A percentile compares a stretch with the other conserved stretches of the same genome.
Evolutionary conservation across 169 alveolate species (phyloP).

Genomic region (Theileria orientalis): DNA sequence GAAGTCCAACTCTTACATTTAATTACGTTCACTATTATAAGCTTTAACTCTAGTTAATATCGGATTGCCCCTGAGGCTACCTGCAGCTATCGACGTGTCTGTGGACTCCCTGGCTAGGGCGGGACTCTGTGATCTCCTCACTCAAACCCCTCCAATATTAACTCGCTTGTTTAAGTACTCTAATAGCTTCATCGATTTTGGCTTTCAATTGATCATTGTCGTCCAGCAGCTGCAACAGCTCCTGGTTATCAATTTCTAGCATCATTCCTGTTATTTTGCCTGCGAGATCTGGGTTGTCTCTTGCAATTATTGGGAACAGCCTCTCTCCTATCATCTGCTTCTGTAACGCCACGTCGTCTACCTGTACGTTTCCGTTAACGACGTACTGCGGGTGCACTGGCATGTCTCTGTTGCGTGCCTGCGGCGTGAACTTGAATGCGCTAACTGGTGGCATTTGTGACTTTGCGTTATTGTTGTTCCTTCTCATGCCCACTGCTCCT

Average conservation of each 20-base stretch:
- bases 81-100: too few species aligned
- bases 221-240: conserved; percentile 86
- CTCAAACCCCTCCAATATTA: not conserved
- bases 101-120: too few species aligned
- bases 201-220: conserved; percentile 86
- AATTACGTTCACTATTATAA: not conserved
- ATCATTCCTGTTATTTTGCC: conserved; percentile 95
- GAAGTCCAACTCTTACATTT: conserved; percentile 6
- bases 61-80: too few species aligned
- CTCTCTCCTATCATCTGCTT: conserved; percentile 93
- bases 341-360: conserved; percentile 87
- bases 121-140: too few species aligned
- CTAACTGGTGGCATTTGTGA: conserved; percentile 50
- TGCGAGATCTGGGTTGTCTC: conserved; percentile 90
- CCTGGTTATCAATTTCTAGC: conserved; percentile 94
- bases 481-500: not conserved
- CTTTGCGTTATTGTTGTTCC: conserved; percentile 16
- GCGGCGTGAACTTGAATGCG: conserved; percentile 79
- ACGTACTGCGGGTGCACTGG: conserved; percentile 52
- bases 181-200: conserved; percentile 90
- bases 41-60: not conserved
- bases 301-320: conserved; percentile 88
- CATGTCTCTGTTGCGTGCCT: conserved; percentile 77
- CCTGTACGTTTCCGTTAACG: conserved; percentile 63
- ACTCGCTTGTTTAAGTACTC: conserved; percentile 83